These are phyloP conservation scores for Pulicaria dysenterica DNA, from an alignment of 129 eudicot species.

Conservation along the genomic window DNA sequence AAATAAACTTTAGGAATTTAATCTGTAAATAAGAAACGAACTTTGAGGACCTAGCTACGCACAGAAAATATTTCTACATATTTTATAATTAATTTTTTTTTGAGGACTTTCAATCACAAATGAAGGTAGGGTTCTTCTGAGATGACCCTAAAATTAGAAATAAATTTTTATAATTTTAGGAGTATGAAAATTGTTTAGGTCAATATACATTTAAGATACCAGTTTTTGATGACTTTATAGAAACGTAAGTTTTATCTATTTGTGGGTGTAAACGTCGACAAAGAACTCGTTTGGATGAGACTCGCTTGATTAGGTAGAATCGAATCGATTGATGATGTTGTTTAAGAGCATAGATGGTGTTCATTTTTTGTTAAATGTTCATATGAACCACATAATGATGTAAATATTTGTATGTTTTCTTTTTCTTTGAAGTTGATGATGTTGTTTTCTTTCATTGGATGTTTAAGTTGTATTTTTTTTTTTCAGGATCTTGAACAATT, in stretches of 20 bases:
- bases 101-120: no score
- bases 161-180: no score
- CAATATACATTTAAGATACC: neutral
- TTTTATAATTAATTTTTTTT: no score
- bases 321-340: no score
- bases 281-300: neutral
- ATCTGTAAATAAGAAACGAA: no score
- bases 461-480: neutral
- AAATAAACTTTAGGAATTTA: neutral
- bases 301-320: neutral
- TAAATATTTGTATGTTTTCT: neutral
- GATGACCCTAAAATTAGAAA: no score
- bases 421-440: neutral
- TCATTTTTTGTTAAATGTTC: no score
- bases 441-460: neutral
- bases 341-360: no score
- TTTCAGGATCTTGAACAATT: conserved; percentile 34
- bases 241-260: neutral
- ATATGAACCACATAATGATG: neutral
- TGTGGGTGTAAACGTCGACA: neutral
- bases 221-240: neutral
- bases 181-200: neutral
- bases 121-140: no score
- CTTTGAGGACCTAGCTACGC: no score
- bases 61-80: no score